Conservation (phyloP, 2,329 filamentous ascomycete species). For the Arthroderma sp. region DNA sequence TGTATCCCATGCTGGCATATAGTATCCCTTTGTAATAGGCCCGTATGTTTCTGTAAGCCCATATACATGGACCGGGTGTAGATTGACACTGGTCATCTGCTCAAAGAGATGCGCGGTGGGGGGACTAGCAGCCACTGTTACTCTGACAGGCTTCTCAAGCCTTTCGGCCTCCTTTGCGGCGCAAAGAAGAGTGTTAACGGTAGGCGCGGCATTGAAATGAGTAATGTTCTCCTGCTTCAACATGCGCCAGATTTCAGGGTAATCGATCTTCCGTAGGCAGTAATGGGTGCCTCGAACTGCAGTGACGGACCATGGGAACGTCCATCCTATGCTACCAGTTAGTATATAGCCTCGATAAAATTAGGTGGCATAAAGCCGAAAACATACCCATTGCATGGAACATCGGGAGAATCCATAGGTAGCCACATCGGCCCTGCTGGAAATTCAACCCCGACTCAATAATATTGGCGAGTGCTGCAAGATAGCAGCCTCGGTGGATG, state of each 20-base stretch:
- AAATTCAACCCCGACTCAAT: slow-evolving; percentile 78
- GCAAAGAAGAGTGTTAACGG: slow-evolving; percentile 88
- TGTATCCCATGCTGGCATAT: slow-evolving; percentile 70
- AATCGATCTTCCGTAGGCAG: slow-evolving; percentile 89
- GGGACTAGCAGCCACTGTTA: slow-evolving; percentile 86
- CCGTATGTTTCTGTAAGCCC: slow-evolving; percentile 83
- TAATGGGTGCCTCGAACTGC: slow-evolving; percentile 90
- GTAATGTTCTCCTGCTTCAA: slow-evolving; percentile 78
- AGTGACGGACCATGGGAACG: slow-evolving; percentile 86
- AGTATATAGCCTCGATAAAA: background rate
- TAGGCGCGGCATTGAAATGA: slow-evolving; percentile 92
- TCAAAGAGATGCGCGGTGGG: slow-evolving; percentile 85
- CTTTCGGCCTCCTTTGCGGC: slow-evolving; percentile 60
- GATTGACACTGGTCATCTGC: slow-evolving; percentile 77
- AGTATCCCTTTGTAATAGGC: slow-evolving; percentile 87
- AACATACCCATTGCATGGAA: slow-evolving; percentile 50
- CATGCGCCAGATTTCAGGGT: slow-evolving; percentile 79
- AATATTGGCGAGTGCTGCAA: slow-evolving; percentile 73
- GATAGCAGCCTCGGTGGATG: slow-evolving; percentile 76
- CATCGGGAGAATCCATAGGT: slow-evolving; percentile 89
- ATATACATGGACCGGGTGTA: slow-evolving; percentile 87
- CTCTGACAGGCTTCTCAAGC: slow-evolving; percentile 59
- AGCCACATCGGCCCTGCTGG: slow-evolving; percentile 57
- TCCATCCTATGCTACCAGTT: slow-evolving; percentile 45
- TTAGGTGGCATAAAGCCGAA: slow-evolving; percentile 4